These are phyloP conservation scores for Usnea hakonensis DNA, from an alignment of 495 filamentous ascomycete genomes.

Conservation along the genomic window DNA sequence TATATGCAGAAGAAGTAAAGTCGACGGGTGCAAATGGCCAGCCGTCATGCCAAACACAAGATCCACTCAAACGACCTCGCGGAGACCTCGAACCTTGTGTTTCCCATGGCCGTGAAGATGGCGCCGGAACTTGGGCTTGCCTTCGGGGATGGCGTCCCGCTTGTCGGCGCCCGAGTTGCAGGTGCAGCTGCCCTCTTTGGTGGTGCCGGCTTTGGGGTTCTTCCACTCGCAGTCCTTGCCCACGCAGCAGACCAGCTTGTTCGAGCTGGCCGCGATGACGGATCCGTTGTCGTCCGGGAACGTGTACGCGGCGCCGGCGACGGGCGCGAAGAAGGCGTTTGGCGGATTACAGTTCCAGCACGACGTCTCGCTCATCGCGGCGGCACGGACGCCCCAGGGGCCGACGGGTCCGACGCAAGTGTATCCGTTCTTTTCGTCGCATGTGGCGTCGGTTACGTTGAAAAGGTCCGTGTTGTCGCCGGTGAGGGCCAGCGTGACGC, in stretches of 20 bases:
- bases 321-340: background rate
- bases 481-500: background rate
- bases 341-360: constrained; percentile 1
- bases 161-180: background rate
- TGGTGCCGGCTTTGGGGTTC: background rate
- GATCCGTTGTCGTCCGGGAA: background rate
- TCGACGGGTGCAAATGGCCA: background rate
- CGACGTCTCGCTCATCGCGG: background rate
- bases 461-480: background rate
- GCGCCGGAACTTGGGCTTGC: background rate
- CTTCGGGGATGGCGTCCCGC: background rate
- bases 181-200: background rate
- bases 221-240: background rate
- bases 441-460: background rate
- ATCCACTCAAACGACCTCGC: background rate
- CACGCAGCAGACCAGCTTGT: background rate
- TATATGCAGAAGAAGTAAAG: background rate
- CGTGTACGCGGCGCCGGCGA: background rate
- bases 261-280: background rate
- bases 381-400: background rate
- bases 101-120: background rate
- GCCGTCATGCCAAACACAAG: background rate
- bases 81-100: background rate
- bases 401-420: background rate
- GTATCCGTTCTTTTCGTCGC: background rate